Conservation (phyloP, 2,329 filamentous ascomycete species). For the Diaporthe destruens region DNA sequence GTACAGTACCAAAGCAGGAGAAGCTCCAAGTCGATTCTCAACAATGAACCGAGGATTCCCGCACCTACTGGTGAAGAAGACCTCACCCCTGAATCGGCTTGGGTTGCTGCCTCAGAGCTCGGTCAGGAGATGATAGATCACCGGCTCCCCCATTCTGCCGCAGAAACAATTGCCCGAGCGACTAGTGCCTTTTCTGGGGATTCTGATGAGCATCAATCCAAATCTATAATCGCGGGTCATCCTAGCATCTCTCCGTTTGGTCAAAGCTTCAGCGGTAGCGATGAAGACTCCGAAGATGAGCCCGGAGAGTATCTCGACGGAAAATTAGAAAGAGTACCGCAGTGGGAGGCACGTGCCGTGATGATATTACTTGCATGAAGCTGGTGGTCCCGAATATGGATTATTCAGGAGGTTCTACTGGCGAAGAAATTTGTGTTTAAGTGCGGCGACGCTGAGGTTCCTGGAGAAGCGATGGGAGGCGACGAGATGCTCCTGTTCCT, state of each 20-base stretch:
- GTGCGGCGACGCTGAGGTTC: not conserved
- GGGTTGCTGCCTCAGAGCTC: not conserved
- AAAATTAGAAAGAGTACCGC: too few species aligned
- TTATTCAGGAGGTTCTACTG: not conserved
- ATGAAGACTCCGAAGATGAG: too few species aligned
- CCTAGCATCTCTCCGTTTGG: too few species aligned
- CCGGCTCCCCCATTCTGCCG: not conserved
- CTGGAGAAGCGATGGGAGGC: not conserved
- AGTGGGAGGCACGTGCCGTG: too few species aligned
- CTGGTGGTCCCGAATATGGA: not conserved
- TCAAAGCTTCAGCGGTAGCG: not conserved
- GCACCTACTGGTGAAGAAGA: not conserved
- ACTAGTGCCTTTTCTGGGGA: not conserved
- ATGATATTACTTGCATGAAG: not conserved
- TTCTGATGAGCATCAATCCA: too few species aligned
- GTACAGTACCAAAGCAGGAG: rapidly evolving
- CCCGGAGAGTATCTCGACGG: too few species aligned
- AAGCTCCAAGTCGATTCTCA: not conserved
- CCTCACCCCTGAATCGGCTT: not conserved
- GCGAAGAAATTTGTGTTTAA: not conserved
- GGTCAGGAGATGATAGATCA: too few species aligned
- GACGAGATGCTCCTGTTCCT: not conserved
- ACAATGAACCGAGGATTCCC: not conserved
- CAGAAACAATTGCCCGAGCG: not conserved
- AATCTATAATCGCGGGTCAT: too few species aligned